Conservation (phyloP, 2,329 filamentous ascomycete species). For the Immersiporthe knoxdaviesiana region DNA sequence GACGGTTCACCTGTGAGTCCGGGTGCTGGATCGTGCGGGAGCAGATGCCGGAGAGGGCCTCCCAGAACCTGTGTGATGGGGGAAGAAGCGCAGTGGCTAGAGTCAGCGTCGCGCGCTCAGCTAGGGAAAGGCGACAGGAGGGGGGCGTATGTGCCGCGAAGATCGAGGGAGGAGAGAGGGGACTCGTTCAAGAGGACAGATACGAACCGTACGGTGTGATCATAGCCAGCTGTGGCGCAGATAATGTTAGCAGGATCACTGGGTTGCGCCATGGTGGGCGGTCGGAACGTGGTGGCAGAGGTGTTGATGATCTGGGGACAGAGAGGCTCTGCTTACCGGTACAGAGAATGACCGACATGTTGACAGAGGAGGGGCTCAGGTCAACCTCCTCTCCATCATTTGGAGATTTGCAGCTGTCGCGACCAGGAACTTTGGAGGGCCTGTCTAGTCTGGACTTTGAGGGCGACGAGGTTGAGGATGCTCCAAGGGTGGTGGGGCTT, state of each 20-base stretch:
- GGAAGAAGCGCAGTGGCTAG: conserved; percentile 27
- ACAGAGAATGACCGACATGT: conserved; percentile 66
- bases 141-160: not conserved
- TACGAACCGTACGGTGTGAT: conserved; percentile 63
- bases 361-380: conserved; percentile 26
- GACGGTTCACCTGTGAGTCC: conserved; percentile 96
- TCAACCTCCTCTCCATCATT: conserved; percentile 26
- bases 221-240: conserved; percentile 56
- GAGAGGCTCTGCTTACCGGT: conserved; percentile 49
- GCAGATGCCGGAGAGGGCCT: conserved; percentile 95
- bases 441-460: not conserved
- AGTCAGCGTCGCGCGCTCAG: conserved; percentile 10
- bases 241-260: conserved; percentile 30
- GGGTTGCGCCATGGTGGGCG: not conserved
- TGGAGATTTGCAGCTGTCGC: conserved; percentile 20
- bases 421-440: not conserved
- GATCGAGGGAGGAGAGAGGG: not conserved
- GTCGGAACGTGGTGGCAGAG: not conserved
- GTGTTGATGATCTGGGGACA: conserved; percentile 1
- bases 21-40: conserved; percentile 97
- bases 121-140: not conserved
- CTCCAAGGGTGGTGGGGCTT: conserved; percentile 19
- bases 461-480: conserved; percentile 20
- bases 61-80: conserved; percentile 81
- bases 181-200: not conserved